Conservation (phyloP, 2,329 filamentous ascomycete species). For the Xylaria sp. region DNA sequence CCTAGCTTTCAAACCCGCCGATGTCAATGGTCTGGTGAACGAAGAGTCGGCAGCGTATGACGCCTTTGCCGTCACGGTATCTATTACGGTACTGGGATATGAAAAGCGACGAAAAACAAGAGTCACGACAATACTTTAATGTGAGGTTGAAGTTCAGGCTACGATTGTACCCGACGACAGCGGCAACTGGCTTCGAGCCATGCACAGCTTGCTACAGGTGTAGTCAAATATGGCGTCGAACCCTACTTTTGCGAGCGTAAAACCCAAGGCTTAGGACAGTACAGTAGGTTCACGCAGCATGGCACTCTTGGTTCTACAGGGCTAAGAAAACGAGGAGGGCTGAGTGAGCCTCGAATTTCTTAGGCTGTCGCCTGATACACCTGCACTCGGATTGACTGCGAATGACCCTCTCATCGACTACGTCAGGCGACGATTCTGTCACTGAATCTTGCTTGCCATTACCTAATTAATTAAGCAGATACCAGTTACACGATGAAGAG, state of each 20-base stretch:
- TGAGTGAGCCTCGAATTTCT: conserved; percentile 23
- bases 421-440: conserved; percentile 6
- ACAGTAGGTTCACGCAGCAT: background rate
- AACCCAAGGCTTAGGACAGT: background rate
- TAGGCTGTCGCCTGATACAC: conserved; percentile 8
- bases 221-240: background rate
- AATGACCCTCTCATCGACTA: background rate
- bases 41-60: background rate
- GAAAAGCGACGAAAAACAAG: background rate
- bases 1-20: background rate
- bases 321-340: conserved; percentile 20
- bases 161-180: background rate
- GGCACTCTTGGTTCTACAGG: conserved; percentile 4
- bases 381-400: background rate
- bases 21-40: background rate
- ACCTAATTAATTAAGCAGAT: conserved; percentile 16
- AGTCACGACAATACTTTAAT: background rate
- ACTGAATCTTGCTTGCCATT: conserved; percentile 6
- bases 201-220: background rate
- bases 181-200: background rate
- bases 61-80: background rate
- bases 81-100: background rate
- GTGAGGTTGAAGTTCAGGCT: background rate
- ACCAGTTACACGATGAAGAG: background rate
- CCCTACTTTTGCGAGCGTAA: background rate